phyloP scores from a whole-genome alignment of 2,329 filamentous ascomycete species.

The Leptodontidium sp. region DNA sequence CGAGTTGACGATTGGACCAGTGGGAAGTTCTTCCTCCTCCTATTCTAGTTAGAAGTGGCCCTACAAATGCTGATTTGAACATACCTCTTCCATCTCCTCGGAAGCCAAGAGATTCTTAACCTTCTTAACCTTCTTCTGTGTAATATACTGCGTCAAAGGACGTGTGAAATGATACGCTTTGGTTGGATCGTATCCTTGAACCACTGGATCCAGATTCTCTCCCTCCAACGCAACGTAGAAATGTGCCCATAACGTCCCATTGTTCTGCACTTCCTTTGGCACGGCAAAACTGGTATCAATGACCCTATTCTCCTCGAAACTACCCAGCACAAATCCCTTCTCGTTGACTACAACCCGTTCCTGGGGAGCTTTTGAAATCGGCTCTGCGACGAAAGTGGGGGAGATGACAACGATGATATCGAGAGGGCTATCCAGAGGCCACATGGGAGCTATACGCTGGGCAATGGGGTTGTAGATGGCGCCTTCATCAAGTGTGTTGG shows the following conservation, averaged over 20 bases:
- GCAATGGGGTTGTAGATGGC: constrained; percentile 72
- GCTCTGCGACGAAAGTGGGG: constrained; percentile 72
- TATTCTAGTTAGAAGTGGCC: constrained; percentile 57
- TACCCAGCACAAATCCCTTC: constrained; percentile 79
- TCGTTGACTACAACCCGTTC: constrained; percentile 81
- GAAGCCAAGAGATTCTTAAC: constrained; percentile 80
- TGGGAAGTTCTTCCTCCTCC: constrained; percentile 57
- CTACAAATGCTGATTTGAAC: constrained; percentile 42
- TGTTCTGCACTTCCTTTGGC: constrained; percentile 83
- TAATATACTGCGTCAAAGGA: constrained; percentile 87
- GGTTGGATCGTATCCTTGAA: constrained; percentile 73
- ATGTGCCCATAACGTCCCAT: constrained; percentile 93
- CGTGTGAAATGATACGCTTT: constrained; percentile 85
- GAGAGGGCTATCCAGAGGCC: constrained; percentile 79
- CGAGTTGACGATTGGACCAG: constrained; percentile 76
- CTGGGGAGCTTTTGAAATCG: constrained; percentile 69
- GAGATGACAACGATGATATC: constrained; percentile 90
- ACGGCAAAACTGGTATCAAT: constrained; percentile 81
- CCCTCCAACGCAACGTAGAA: constrained; percentile 87
- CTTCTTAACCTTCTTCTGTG: constrained; percentile 90
- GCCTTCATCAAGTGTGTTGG: constrained; percentile 65
- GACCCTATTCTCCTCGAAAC: constrained; percentile 80
- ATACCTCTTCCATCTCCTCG: constrained; percentile 55
- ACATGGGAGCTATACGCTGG: constrained; percentile 82
- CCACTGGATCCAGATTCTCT: constrained; percentile 76